These are phyloP conservation scores for Lojkania enalia DNA, from an alignment of 2,329 filamentous ascomycete genomes.

Conservation along the genomic window DNA sequence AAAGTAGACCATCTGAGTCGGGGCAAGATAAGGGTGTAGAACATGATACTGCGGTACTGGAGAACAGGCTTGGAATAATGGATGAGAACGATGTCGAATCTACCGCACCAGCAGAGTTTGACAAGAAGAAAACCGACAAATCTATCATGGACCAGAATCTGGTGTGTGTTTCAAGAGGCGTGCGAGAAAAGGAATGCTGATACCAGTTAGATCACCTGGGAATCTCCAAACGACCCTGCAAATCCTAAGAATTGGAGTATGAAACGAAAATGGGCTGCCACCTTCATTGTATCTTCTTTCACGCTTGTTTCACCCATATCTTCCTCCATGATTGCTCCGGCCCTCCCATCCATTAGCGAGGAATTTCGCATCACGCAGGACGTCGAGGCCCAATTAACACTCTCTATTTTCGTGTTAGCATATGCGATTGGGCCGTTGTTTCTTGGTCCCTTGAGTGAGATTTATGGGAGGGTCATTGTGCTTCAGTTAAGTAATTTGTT, in stretches of 20 bases:
- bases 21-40: constrained; percentile 14
- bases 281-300: constrained; percentile 48
- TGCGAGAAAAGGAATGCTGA: constrained; percentile 8
- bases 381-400: constrained; percentile 37
- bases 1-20: too few species aligned
- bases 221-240: constrained; percentile 49
- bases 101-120: constrained; percentile 14
- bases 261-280: constrained; percentile 50
- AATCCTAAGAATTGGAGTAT: constrained; percentile 54
- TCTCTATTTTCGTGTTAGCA: constrained; percentile 47
- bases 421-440: constrained; percentile 47
- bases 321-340: constrained; percentile 46
- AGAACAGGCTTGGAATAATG: constrained; percentile 32
- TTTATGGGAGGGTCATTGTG: constrained; percentile 44
- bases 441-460: constrained; percentile 43
- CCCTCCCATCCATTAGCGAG: constrained; percentile 31
- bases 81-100: constrained; percentile 39
- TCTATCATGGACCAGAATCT: constrained; percentile 40
- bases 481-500: constrained; percentile 45
- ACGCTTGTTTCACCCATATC: constrained; percentile 47
- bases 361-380: constrained; percentile 41
- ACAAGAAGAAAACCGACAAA: constrained; percentile 29
- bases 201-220: constrained; percentile 47
- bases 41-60: constrained; percentile 25
- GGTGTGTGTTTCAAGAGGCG: constrained; percentile 19